Conservation (phyloP, 108 stramenopile genomes). For the Cyclotella choctawhatcheeana region DNA sequence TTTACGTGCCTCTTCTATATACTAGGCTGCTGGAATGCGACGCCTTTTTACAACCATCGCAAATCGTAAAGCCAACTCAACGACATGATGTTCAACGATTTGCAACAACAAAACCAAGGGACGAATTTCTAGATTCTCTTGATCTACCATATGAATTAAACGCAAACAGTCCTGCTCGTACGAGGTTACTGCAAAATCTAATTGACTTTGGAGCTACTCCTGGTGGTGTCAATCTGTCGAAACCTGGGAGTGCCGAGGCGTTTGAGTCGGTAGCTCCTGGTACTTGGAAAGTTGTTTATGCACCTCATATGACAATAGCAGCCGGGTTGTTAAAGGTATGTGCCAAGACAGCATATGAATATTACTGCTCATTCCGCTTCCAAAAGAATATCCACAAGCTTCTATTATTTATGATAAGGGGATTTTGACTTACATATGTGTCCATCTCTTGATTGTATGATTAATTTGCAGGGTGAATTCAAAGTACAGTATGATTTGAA, state of each 20-base stretch:
- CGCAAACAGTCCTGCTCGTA: conserved; percentile 36
- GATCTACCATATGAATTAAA: conserved; percentile 49
- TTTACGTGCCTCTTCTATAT: too few relatives aligned
- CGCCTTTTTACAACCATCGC: not conserved
- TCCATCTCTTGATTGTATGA: not conserved
- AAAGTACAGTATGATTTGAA: conserved; percentile 58
- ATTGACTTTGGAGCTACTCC: conserved; percentile 3
- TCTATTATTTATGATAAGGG: too few relatives aligned
- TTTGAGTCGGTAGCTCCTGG: conserved; percentile 63
- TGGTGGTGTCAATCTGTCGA: conserved; percentile 5
- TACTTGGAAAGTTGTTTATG: conserved; percentile 66
- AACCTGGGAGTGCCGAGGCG: conserved; percentile 58
- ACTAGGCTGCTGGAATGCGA: too few relatives aligned
- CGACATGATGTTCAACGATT: not conserved
- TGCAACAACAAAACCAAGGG: not conserved
- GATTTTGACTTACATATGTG: not conserved
- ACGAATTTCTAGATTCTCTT: conserved; percentile 46
- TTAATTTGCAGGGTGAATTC: conserved; percentile 25
- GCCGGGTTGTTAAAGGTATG: conserved; percentile 20
- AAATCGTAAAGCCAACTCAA: not conserved
- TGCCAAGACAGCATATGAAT: not conserved
- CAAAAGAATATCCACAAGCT: too few relatives aligned
- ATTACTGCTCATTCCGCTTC: not conserved
- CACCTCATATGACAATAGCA: conserved; percentile 77
- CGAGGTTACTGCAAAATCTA: conserved; percentile 47